These are phyloP conservation scores for Pneumocystis canis DNA, from an alignment of 1,139 yeast species.

Conservation along the genomic window DNA sequence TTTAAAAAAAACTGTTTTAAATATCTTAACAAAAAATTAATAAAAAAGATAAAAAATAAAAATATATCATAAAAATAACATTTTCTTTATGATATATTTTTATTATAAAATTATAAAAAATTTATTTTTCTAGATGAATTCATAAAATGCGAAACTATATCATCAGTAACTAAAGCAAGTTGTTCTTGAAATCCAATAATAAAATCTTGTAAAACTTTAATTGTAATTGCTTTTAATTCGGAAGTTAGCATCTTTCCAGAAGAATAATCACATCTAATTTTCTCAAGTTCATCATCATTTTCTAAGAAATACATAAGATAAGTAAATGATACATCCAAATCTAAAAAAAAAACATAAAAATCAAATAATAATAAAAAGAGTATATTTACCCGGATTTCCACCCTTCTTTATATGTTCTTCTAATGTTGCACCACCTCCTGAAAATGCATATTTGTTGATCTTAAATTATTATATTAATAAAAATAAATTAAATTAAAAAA, in stretches of 20 bases:
- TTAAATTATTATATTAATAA: neutral
- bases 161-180: conserved; percentile 54
- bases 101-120: conserved; percentile 34
- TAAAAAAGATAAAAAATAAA: neutral
- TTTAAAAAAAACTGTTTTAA: too few relatives aligned
- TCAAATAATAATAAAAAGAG: neutral
- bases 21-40: neutral
- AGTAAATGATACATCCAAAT: conserved; percentile 89
- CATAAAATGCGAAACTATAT: conserved; percentile 59
- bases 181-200: conserved; percentile 69
- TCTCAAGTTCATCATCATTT: conserved; percentile 65
- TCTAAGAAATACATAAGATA: conserved; percentile 77
- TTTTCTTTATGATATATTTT: neutral
- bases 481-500: neutral
- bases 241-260: conserved; percentile 75
- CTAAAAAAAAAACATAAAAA: conserved; percentile 22
- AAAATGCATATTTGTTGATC: conserved; percentile 89
- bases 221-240: conserved; percentile 83
- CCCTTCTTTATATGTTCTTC: conserved; percentile 86
- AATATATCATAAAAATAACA: neutral
- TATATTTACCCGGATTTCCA: conserved; percentile 46
- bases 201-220: conserved; percentile 61
- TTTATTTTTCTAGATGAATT: conserved; percentile 61
- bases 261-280: conserved; percentile 34
- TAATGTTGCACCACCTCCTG: conserved; percentile 78